phyloP scores from a whole-genome alignment of 73 alveolate genomes.

The Tetrahymena borealis region DNA sequence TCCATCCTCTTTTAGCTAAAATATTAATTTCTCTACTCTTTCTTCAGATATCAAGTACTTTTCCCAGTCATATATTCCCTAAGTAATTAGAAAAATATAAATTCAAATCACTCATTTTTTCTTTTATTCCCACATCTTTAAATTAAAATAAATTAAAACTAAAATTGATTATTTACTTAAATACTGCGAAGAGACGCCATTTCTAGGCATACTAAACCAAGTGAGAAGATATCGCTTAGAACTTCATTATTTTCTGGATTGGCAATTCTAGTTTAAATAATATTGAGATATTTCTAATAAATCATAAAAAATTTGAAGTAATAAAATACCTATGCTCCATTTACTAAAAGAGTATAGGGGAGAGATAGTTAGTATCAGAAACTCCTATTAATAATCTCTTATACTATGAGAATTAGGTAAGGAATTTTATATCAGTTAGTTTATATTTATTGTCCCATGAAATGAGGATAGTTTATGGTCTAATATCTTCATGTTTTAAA shows the following conservation, averaged over 20 bases:
- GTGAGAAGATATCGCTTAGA: background rate
- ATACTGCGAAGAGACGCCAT: background rate
- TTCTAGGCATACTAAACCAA: background rate
- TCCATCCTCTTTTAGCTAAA: background rate
- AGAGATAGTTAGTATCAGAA: background rate
- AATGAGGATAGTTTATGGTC: background rate
- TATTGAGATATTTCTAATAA: background rate
- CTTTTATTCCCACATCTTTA: too few species aligned
- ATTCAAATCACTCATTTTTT: too few species aligned
- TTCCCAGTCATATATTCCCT: background rate
- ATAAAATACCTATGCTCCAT: background rate
- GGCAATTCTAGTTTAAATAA: background rate
- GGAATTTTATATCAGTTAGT: background rate
- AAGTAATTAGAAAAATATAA: too few species aligned
- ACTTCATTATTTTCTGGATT: background rate
- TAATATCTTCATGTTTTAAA: background rate
- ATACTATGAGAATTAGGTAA: background rate
- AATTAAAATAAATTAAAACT: too few species aligned
- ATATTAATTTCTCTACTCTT: background rate
- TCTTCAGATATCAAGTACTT: background rate
- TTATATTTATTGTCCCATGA: background rate
- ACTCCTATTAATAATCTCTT: background rate
- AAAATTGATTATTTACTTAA: background rate
- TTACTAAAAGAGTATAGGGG: background rate
- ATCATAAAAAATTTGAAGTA: background rate